Evolutionary conservation across 2,329 filamentous ascomycete genomes (phyloP).

Genomic region (Fusarium luffae): DNA sequence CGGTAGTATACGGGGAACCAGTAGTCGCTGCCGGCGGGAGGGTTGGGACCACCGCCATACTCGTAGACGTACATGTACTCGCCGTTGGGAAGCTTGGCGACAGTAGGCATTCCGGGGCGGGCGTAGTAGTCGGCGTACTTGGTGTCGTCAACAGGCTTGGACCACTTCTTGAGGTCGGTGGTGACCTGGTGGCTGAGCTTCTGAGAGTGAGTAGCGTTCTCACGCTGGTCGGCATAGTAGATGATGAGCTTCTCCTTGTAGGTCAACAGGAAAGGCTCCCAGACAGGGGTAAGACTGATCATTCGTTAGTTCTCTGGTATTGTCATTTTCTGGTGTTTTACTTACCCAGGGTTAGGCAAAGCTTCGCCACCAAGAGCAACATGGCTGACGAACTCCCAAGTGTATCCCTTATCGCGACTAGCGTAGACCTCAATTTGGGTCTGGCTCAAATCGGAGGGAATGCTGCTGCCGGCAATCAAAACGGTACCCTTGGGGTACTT

Average conservation of each 20-base stretch:
- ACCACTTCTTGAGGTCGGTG: slow-evolving; percentile 70
- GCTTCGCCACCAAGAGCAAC: slow-evolving; percentile 72
- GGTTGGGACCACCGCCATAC: slow-evolving; percentile 59
- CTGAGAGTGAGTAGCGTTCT: slow-evolving; percentile 69
- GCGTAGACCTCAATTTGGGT: slow-evolving; percentile 79
- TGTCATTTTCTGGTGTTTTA: not conserved
- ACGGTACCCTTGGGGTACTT: slow-evolving; percentile 71
- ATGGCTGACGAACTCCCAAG: slow-evolving; percentile 75
- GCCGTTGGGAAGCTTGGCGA: slow-evolving; percentile 67
- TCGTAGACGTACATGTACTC: slow-evolving; percentile 70
- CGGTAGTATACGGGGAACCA: slow-evolving; percentile 60
- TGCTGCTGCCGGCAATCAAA: slow-evolving; percentile 68
- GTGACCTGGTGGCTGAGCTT: slow-evolving; percentile 74
- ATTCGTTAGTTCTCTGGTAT: not conserved
- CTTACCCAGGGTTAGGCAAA: slow-evolving; percentile 64
- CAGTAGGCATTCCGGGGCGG: slow-evolving; percentile 75
- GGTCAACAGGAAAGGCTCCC: slow-evolving; percentile 58
- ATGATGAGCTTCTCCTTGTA: slow-evolving; percentile 69
- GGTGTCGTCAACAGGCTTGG: slow-evolving; percentile 67
- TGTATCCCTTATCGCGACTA: slow-evolving; percentile 67
- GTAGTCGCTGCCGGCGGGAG: slow-evolving; percentile 46
- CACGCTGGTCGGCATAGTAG: slow-evolving; percentile 79
- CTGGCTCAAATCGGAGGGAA: slow-evolving; percentile 67
- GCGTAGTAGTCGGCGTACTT: slow-evolving; percentile 69
- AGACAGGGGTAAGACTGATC: slow-evolving; percentile 68